phyloP scores from a whole-genome alignment of 2,329 filamentous ascomycete species.

The Nemania serpens region DNA sequence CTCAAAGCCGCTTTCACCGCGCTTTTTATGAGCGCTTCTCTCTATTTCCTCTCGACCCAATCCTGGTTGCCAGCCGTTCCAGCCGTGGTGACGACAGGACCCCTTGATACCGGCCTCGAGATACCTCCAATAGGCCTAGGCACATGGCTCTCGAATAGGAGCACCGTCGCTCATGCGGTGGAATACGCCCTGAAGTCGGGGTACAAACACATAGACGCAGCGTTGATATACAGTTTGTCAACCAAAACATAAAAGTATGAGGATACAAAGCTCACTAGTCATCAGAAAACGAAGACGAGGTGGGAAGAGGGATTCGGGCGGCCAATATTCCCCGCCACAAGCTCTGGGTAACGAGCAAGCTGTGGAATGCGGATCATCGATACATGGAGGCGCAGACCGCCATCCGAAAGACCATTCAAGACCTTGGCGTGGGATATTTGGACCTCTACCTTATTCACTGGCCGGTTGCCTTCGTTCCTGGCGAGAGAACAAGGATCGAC shows the following conservation, averaged over 20 bases:
- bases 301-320: slow-evolving; percentile 53
- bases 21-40: slow-evolving; percentile 9
- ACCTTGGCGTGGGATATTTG: slow-evolving; percentile 54
- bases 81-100: slow-evolving; percentile 21
- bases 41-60: slow-evolving; percentile 8
- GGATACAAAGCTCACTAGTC: slow-evolving; percentile 3
- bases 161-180: slow-evolving; percentile 39
- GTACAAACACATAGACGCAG: slow-evolving; percentile 40
- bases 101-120: slow-evolving; percentile 7
- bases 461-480: slow-evolving; percentile 45
- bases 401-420: slow-evolving; percentile 51
- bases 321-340: slow-evolving; percentile 56
- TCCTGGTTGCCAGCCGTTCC: background rate
- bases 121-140: slow-evolving; percentile 40
- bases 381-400: slow-evolving; percentile 48
- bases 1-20: slow-evolving; percentile 1
- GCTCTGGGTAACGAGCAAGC: slow-evolving; percentile 54
- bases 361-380: slow-evolving; percentile 41
- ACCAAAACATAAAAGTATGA: background rate
- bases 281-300: slow-evolving; percentile 52
- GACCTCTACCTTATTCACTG: slow-evolving; percentile 58
- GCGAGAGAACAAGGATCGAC: slow-evolving; percentile 37
- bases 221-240: slow-evolving; percentile 37
- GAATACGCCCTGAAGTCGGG: slow-evolving; percentile 38
- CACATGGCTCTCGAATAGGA: slow-evolving; percentile 39